A percentile compares a stretch with the other conserved stretches of the same genome.
These are phyloP conservation scores for Globisporangium barbulae DNA, from an alignment of 352 stramenopile genomes.

Conservation along the genomic window DNA sequence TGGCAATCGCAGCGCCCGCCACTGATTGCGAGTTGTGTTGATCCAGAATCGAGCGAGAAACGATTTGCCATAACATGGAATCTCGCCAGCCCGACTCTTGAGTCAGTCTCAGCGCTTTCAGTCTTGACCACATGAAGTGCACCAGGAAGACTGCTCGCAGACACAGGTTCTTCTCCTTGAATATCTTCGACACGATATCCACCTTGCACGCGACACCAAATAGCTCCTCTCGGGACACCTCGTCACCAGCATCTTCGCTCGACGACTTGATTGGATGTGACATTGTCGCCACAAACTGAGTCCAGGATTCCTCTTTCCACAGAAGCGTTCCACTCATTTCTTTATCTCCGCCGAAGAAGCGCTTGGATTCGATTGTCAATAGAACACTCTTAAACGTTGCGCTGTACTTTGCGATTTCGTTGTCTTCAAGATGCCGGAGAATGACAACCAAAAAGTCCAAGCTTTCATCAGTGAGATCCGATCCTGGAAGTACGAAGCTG, in stretches of 20 bases:
- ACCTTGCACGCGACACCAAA: slow-evolving; percentile 5
- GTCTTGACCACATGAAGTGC: slow-evolving; percentile 47
- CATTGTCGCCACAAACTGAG: slow-evolving; percentile 23
- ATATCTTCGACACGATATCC: slow-evolving; percentile 15
- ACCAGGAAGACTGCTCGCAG: slow-evolving; percentile 36
- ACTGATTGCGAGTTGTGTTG: slow-evolving; percentile 21
- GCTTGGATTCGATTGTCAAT: slow-evolving; percentile 33
- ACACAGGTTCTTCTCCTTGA: slow-evolving; percentile 24
- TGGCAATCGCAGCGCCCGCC: slow-evolving; percentile 31
- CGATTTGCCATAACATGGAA: slow-evolving; percentile 36
- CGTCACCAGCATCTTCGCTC: slow-evolving; percentile 17
- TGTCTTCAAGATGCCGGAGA: slow-evolving; percentile 44
- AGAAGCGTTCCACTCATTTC: neutral
- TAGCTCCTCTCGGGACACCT: neutral
- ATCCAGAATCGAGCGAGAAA: slow-evolving; percentile 32
- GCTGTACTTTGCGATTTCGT: slow-evolving; percentile 44
- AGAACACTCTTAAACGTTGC: slow-evolving; percentile 36
- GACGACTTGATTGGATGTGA: slow-evolving; percentile 24
- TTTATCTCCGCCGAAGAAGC: slow-evolving; percentile 17
- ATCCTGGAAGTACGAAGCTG: slow-evolving; percentile 27
- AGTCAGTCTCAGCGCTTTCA: slow-evolving; percentile 26
- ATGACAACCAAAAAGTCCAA: slow-evolving; percentile 45
- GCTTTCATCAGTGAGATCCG: slow-evolving; percentile 27
- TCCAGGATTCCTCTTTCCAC: slow-evolving; percentile 8
- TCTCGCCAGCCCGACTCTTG: slow-evolving; percentile 39